Conservation (phyloP, 305 asterid species). For the Fraxinus greggii region DNA sequence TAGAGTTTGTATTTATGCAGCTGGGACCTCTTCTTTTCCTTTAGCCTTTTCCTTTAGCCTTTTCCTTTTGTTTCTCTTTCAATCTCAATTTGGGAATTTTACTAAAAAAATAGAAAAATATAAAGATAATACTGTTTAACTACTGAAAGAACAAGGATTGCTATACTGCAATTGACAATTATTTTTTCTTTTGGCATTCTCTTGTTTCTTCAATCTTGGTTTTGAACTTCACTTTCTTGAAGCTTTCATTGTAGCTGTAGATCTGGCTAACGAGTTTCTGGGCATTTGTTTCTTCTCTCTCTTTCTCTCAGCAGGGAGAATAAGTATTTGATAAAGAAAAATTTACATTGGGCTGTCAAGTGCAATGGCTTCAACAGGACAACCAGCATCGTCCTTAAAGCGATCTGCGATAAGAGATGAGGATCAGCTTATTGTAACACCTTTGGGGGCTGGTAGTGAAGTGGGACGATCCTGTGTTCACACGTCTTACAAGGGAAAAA, state of each 20-base stretch:
- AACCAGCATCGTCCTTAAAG: slow-evolving; percentile 44
- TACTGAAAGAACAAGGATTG: background rate
- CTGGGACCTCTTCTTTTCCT: no score
- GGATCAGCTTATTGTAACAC: slow-evolving; percentile 80
- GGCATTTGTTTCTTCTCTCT: background rate
- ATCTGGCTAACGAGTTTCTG: background rate
- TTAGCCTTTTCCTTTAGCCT: no score
- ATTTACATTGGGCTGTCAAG: background rate
- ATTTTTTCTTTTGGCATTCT: background rate
- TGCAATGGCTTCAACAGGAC: slow-evolving; percentile 62
- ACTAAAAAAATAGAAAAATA: background rate
- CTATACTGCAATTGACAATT: background rate
- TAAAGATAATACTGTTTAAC: background rate
- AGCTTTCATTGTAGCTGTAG: background rate
- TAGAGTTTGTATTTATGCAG: background rate
- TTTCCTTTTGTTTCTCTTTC: background rate
- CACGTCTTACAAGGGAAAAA: slow-evolving; percentile 91
- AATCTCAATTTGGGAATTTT: background rate
- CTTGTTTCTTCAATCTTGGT: background rate
- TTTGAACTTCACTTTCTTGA: background rate
- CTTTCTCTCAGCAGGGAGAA: background rate
- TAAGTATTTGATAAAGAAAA: slow-evolving; percentile 3
- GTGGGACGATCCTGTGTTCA: slow-evolving; percentile 93
- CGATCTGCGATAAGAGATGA: slow-evolving; percentile 64
- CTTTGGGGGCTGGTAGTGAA: slow-evolving; percentile 94